Conservation (phyloP, 2,329 filamentous ascomycete species). For the Fusarium tuaranense region DNA sequence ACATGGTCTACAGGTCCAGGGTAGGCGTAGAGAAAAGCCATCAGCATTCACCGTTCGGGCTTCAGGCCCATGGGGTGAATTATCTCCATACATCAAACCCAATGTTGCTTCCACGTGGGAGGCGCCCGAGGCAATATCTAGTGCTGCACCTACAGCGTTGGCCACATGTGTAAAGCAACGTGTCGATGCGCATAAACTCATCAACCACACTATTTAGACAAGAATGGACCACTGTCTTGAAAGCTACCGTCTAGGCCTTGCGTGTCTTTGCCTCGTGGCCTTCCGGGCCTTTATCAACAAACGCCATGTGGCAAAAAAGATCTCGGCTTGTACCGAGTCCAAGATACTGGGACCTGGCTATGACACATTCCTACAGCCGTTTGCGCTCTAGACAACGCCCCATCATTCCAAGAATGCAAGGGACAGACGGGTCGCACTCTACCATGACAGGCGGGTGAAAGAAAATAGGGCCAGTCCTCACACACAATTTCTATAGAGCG, state of each 20-base stretch:
- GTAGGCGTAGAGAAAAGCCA: not conserved
- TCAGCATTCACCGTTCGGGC: not conserved
- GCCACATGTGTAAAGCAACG: no score
- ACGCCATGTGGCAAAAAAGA: not conserved
- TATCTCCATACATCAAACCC: no score
- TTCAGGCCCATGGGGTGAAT: not conserved
- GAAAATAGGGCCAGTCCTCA: no score
- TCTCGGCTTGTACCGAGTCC: not conserved
- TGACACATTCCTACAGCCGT: not conserved
- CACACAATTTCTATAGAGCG: no score
- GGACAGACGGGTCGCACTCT: not conserved
- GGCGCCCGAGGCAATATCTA: not conserved
- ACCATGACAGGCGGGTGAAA: not conserved
- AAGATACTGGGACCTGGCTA: not conserved
- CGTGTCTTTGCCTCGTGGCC: not conserved
- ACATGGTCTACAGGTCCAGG: not conserved
- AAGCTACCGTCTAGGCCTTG: not conserved
- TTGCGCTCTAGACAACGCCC: not conserved
- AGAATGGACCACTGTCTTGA: not conserved
- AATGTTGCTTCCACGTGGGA: not conserved
- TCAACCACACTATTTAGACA: no score
- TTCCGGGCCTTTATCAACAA: not conserved
- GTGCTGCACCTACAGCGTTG: no score
- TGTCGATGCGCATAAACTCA: no score
- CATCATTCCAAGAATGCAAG: not conserved